These are phyloP conservation scores for Beauveria asiatica DNA, from an alignment of 2,329 filamentous ascomycete genomes.

Conservation along the genomic window DNA sequence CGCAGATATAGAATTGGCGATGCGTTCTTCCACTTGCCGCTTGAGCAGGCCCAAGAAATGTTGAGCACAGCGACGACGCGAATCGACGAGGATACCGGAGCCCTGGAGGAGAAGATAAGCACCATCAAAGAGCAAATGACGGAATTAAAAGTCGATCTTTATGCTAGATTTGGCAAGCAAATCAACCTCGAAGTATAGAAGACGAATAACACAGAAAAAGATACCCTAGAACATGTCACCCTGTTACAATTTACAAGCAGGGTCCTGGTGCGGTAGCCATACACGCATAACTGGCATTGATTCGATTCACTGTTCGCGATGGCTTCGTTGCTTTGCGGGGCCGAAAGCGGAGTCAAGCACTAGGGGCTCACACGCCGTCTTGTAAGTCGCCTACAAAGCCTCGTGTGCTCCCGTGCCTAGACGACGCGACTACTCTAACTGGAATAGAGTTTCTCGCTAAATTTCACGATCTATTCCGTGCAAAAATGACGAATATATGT, in stretches of 20 bases:
- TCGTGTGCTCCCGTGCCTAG: too few species aligned
- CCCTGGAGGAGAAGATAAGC: conserved; percentile 67
- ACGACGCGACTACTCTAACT: too few species aligned
- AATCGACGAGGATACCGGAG: conserved; percentile 68
- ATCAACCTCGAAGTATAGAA: conserved; percentile 72
- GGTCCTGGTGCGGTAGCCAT: background rate
- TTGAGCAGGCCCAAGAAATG: conserved; percentile 80
- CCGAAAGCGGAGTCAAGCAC: background rate
- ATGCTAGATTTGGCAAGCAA: conserved; percentile 89
- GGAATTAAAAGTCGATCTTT: conserved; percentile 81
- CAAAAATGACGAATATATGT: too few species aligned
- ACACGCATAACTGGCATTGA: background rate
- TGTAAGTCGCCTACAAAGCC: background rate
- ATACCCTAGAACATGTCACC: background rate
- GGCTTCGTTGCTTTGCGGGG: background rate
- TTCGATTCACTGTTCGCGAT: background rate
- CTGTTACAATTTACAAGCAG: too few species aligned
- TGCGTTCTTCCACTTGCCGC: conserved; percentile 80
- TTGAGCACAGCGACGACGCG: conserved; percentile 61
- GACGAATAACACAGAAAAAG: conserved; percentile 3
- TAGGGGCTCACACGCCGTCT: background rate
- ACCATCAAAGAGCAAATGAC: conserved; percentile 78
- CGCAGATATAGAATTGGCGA: conserved; percentile 91
- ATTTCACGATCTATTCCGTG: too few species aligned
- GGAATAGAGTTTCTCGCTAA: too few species aligned